These are phyloP conservation scores for Miamiensis avidus DNA, from an alignment of 169 alveolate species.

Conservation along the genomic window DNA sequence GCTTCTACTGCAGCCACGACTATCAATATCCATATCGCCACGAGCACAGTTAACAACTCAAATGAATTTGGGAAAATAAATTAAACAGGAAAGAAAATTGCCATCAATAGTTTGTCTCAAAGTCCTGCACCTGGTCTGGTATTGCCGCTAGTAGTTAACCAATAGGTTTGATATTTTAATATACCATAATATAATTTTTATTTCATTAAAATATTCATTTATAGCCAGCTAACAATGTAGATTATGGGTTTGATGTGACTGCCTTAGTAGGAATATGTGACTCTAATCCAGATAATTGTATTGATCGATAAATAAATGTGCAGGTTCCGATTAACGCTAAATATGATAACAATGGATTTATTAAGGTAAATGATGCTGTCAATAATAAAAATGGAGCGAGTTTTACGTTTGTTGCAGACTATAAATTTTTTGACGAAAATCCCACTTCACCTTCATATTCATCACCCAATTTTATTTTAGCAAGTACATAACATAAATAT, in stretches of 20 bases:
- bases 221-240: neutral
- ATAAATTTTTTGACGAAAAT: neutral
- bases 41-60: neutral
- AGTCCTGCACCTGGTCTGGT: neutral
- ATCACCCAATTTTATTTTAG: neutral
- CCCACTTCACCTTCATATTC: neutral
- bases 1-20: neutral
- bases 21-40: neutral
- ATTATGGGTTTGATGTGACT: neutral
- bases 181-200: no score
- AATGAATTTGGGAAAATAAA: neutral
- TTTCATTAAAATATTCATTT: no score
- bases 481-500: no score
- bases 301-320: neutral
- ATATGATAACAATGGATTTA: neutral
- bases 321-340: neutral
- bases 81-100: neutral
- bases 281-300: neutral
- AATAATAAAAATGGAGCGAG: neutral
- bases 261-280: neutral
- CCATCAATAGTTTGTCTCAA: neutral
- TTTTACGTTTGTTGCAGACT: neutral
- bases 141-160: no score
- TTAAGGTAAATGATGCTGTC: neutral
- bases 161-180: no score